Percentiles rank a stretch among this genome's conserved stretches.
These are phyloP conservation scores for Tranzscheliella williamsii DNA, from an alignment of 1,284 basidiomycete species.

Conservation along the genomic window DNA sequence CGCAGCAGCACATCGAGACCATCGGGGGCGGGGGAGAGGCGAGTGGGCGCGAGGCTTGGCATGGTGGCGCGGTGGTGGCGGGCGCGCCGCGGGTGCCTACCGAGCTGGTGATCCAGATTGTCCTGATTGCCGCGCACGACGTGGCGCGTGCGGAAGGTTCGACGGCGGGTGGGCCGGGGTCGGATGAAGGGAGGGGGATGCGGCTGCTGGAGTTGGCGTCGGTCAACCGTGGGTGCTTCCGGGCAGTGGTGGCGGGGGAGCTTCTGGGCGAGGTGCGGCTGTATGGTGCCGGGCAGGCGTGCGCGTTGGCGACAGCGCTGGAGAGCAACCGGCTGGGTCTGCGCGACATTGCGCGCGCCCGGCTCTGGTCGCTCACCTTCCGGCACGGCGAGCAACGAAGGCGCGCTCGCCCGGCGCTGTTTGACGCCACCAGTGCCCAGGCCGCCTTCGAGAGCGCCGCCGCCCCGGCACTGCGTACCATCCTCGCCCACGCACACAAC, in stretches of 20 bases:
- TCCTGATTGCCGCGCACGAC: constrained; percentile 12
- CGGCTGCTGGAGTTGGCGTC: constrained; percentile 13
- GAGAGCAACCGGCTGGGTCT: constrained; percentile 9
- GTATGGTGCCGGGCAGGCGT: constrained; percentile 7
- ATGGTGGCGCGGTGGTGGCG: background rate
- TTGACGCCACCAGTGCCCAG: constrained; percentile 31
- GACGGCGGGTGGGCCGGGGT: too few species aligned
- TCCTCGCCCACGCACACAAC: constrained; percentile 3
- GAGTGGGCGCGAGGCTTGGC: too few species aligned
- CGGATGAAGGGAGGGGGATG: too few species aligned
- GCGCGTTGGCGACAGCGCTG: constrained; percentile 12
- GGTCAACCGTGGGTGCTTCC: constrained; percentile 11
- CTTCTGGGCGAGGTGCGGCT: constrained; percentile 10
- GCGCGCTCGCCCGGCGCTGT: constrained; percentile 10
- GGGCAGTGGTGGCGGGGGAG: constrained; percentile 4
- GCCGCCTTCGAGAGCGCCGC: constrained; percentile 13
- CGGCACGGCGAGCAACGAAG: constrained; percentile 1
- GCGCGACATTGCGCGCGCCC: constrained; percentile 1
- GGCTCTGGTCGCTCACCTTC: constrained; percentile 4
- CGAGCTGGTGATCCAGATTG: constrained; percentile 23
- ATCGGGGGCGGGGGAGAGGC: constrained; percentile 12
- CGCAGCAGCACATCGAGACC: constrained; percentile 28
- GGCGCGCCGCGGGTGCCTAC: constrained; percentile 10
- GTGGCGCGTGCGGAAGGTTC: background rate
- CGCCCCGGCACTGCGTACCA: constrained; percentile 4